Percentiles rank a stretch among this genome's conserved stretches.
Conservation (phyloP, 306 rosid genomes). For the Crotalaria pallida region DNA sequence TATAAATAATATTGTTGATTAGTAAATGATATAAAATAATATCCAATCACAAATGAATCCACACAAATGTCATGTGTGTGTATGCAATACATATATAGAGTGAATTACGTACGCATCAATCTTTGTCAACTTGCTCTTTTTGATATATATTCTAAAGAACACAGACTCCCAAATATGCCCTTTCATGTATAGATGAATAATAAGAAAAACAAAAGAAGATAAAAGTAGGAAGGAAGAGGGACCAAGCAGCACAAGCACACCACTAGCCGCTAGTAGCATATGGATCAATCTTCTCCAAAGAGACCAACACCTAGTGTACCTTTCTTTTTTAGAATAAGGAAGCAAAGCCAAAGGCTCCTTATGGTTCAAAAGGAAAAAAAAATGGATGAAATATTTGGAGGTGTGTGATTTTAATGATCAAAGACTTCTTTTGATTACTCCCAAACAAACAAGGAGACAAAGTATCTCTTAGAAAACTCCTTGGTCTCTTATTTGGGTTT, state of each 20-base stretch:
- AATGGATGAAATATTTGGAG: background rate
- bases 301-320: background rate
- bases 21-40: too few species aligned
- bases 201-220: background rate
- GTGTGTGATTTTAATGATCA: constrained; percentile 24
- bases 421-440: constrained; percentile 16
- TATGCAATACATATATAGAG: background rate
- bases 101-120: background rate
- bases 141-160: constrained; percentile 17
- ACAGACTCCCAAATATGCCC: constrained; percentile 42
- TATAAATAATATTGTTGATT: too few species aligned
- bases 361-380: constrained; percentile 3
- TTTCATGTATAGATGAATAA: constrained; percentile 8
- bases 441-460: constrained; percentile 28
- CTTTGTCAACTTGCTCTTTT: constrained; percentile 15
- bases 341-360: constrained; percentile 28
- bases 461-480: background rate
- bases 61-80: background rate
- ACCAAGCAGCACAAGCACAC: background rate
- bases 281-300: background rate
- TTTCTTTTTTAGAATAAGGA: constrained; percentile 15
- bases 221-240: background rate
- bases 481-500: constrained; percentile 29
- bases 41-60: too few species aligned
- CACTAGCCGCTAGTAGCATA: background rate